Evolutionary conservation across 305 asterid genomes (phyloP).

Genomic region (Rubia balearica): DNA sequence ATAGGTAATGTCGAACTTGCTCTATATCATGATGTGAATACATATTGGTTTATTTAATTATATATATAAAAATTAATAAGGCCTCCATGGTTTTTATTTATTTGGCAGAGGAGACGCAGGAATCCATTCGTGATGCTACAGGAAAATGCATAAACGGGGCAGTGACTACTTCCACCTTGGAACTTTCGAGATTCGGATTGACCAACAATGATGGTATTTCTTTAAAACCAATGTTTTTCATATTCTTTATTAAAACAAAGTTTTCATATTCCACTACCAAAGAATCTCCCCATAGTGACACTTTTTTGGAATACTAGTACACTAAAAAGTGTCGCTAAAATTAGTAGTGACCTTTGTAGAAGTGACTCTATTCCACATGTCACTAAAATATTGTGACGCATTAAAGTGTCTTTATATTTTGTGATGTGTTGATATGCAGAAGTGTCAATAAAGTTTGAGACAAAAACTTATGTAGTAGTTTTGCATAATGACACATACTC

Average conservation of each 20-base stretch:
- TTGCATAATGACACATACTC: too few species aligned
- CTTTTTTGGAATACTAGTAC: too few species aligned
- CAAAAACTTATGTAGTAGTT: too few species aligned
- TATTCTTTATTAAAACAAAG: neutral
- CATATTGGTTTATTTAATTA: neutral
- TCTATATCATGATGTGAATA: neutral
- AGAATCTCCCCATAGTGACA: too few species aligned
- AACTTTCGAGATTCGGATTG: conserved; percentile 6
- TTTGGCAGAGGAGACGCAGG: conserved; percentile 8
- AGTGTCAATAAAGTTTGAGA: too few species aligned
- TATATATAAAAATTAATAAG: neutral
- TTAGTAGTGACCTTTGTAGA: too few species aligned
- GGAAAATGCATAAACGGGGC: conserved; percentile 4
- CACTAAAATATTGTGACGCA: too few species aligned
- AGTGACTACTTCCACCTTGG: neutral
- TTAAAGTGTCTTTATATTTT: too few species aligned
- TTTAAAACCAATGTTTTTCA: neutral
- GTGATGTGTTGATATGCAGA: too few species aligned
- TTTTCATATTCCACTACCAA: too few species aligned
- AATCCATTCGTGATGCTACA: neutral
- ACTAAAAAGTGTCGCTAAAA: too few species aligned
- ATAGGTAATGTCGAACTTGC: neutral
- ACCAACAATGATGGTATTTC: neutral
- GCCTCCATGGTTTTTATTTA: neutral
- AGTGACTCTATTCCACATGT: too few species aligned